A percentile compares a stretch with the other conserved stretches of the same genome.
phyloP scores from a whole-genome alignment of 2,329 filamentous ascomycete genomes.

The Scleromitrula shiraiana region DNA sequence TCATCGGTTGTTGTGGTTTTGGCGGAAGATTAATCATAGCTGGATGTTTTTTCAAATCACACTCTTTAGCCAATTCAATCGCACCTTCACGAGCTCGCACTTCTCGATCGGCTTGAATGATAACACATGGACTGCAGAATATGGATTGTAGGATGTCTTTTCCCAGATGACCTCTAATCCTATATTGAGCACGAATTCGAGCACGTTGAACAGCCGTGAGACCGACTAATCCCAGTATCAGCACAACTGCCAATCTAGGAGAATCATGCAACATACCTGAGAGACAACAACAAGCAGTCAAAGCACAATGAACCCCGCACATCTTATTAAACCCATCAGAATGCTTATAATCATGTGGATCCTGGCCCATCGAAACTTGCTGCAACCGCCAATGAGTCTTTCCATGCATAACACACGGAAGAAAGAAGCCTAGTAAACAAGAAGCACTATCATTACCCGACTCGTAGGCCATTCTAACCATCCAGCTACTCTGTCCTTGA shows the following conservation, averaged over 20 bases:
- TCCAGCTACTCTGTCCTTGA: slow-evolving; percentile 22
- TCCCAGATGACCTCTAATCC: slow-evolving; percentile 32
- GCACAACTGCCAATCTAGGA: background rate
- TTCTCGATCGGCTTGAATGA: slow-evolving; percentile 39
- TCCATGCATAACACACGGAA: slow-evolving; percentile 37
- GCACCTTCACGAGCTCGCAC: slow-evolving; percentile 34
- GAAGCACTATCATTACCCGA: slow-evolving; percentile 27
- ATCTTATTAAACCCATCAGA: slow-evolving; percentile 31
- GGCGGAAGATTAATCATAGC: slow-evolving; percentile 1
- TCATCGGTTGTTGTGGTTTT: slow-evolving; percentile 17
- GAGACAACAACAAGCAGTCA: slow-evolving; percentile 5
- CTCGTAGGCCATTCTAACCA: slow-evolving; percentile 33
- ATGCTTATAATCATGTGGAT: slow-evolving; percentile 32
- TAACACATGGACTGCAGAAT: slow-evolving; percentile 36
- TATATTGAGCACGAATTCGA: slow-evolving; percentile 36
- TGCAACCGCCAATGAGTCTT: slow-evolving; percentile 36
- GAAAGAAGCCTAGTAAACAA: slow-evolving; percentile 19
- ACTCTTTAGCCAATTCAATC: slow-evolving; percentile 8
- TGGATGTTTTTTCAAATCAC: background rate
- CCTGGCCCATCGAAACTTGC: slow-evolving; percentile 31
- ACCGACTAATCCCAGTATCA: background rate
- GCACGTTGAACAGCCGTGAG: slow-evolving; percentile 10
- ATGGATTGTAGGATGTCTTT: slow-evolving; percentile 31
- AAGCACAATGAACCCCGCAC: slow-evolving; percentile 30
- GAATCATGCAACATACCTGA: background rate